Conservation (phyloP, 2,329 filamentous ascomycete species). For the Penicillium brasilianum region DNA sequence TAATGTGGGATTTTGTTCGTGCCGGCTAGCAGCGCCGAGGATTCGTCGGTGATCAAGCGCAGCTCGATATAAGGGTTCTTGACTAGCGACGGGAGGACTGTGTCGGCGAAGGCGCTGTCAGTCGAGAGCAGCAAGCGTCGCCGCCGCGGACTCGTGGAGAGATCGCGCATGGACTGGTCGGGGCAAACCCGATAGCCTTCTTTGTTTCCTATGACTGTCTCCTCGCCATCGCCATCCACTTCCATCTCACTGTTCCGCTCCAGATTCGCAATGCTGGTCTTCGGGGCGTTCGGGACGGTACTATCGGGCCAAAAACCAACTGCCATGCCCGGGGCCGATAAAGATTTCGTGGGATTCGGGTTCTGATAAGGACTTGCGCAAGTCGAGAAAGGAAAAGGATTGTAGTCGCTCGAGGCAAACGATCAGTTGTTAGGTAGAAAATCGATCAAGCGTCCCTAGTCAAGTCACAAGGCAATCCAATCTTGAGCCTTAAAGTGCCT, state of each 20-base stretch:
- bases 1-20: slow-evolving; percentile 48
- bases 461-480: background rate
- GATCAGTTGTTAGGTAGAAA: background rate
- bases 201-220: slow-evolving; percentile 24
- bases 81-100: slow-evolving; percentile 45
- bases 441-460: background rate
- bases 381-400: background rate
- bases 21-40: slow-evolving; percentile 43
- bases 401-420: background rate
- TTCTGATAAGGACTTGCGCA: background rate
- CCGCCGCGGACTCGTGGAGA: slow-evolving; percentile 24
- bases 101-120: slow-evolving; percentile 47
- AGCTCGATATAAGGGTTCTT: slow-evolving; percentile 47
- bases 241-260: slow-evolving; percentile 34
- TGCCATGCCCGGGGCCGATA: slow-evolving; percentile 26
- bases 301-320: slow-evolving; percentile 22
- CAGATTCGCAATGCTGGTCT: slow-evolving; percentile 21
- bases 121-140: slow-evolving; percentile 45
- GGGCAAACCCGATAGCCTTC: slow-evolving; percentile 15
- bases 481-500: slow-evolving; percentile 12
- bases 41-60: slow-evolving; percentile 49
- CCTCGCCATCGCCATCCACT: slow-evolving; percentile 29
- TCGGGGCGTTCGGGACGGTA: slow-evolving; percentile 3
- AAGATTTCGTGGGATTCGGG: background rate
- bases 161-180: slow-evolving; percentile 10